phyloP scores from a whole-genome alignment of 441 rosid species.

The Gossypium lobatum region DNA sequence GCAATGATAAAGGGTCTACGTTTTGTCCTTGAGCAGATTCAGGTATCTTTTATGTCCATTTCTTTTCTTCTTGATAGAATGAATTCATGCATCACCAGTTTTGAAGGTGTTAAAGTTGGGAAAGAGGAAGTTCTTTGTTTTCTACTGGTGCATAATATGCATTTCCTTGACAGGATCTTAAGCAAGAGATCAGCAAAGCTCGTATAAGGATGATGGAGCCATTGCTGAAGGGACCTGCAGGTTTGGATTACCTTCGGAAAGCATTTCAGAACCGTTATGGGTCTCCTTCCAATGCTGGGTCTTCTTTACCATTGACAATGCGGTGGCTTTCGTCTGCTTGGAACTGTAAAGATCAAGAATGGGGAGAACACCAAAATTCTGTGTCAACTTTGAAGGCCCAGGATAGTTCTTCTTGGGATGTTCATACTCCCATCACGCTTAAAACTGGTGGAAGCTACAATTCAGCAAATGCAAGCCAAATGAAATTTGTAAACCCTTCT shows the following conservation, averaged over 20 bases:
- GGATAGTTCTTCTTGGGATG: constrained; percentile 34
- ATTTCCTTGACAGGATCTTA: constrained; percentile 43
- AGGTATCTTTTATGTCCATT: constrained; percentile 33
- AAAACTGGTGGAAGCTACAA: constrained; percentile 64
- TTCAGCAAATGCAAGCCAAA: constrained; percentile 23
- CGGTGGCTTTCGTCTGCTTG: constrained; percentile 59
- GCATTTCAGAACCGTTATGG: constrained; percentile 63
- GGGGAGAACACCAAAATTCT: constrained; percentile 60
- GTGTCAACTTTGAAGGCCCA: constrained; percentile 39
- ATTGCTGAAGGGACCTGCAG: constrained; percentile 75
- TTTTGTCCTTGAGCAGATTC: constrained; percentile 80
- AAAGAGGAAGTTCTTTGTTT: not conserved
- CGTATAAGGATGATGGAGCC: constrained; percentile 73
- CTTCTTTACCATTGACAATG: constrained; percentile 47
- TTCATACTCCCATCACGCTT: constrained; percentile 47
- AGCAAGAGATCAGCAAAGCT: constrained; percentile 69
- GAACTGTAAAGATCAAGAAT: constrained; percentile 50
- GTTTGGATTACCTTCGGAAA: constrained; percentile 64
- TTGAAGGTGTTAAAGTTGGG: not conserved
- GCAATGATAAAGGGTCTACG: constrained; percentile 79
- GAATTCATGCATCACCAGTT: not conserved
- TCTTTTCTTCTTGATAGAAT: not conserved
- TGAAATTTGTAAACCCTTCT: constrained; percentile 11
- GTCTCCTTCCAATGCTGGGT: constrained; percentile 36
- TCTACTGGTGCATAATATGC: constrained; percentile 13